Evolutionary conservation across 176 grass and related monocot species (phyloP), one percentile per base, ranked within the genome.

Genomic region (Oryza nivara): DNA sequence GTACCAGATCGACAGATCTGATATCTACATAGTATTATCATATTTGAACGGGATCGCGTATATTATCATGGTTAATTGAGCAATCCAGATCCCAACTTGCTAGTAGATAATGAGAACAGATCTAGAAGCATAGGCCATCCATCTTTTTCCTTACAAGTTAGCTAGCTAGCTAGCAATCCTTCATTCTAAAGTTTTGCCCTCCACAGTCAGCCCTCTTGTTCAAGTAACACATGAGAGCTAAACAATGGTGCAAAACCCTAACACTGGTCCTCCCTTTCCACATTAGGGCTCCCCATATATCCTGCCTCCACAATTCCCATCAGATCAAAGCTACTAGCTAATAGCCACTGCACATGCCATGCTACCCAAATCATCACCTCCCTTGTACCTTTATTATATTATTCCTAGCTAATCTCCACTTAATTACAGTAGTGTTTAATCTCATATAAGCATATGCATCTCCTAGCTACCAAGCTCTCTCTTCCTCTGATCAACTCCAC

Each of bases 311-410:
- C 54, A 58, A 5, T 20, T 58, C 54, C 54, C 54, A 58, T 58
- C 54, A 58, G 19, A 58, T 58, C 52, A 58, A 49, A 58, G 17
- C 54, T 20, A 58, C 54, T 20, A 58, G 7, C 54, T 20, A 49
- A 12, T 49, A 58, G 54, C 54, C 54, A 58, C 54, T 58, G 54
- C 54, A 92, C 87, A 92, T 82, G 45, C 90, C 90, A 95, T 75
- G 93, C 82, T 78, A 90, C 90, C 88, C 66, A 83, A 92, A 95
- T 95, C 90, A 95, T 92, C 86, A 92, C 88, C 76, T 32, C 58
- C 26, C 6, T 81, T 77, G 81, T 74, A 86, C 77, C 67, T 83
- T 73, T 32, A 51, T 80, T 73, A 74, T 68, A 82, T 73, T 19
- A 54, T 60, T 60, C 19, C 6, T 60, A 36, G 0, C 2, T 5